Evolutionary conservation across 345 rosid genomes (phyloP).

Genomic region (Rhodomyrtus tomentosa): DNA sequence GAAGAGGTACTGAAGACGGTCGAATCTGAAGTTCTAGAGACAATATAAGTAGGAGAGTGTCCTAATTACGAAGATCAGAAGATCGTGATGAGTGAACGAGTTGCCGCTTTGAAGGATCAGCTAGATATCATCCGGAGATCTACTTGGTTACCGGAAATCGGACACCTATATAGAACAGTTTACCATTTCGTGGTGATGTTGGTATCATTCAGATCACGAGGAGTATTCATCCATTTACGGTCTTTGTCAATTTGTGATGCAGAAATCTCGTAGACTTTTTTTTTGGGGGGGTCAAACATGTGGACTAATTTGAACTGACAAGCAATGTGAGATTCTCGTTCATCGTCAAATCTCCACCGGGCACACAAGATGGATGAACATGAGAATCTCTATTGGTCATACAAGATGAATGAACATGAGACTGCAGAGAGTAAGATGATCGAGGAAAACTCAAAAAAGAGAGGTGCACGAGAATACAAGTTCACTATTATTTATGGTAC

Average conservation of each 20-base stretch:
- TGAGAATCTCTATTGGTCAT: no score
- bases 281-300: no score
- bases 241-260: not conserved
- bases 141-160: not conserved
- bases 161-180: not conserved
- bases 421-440: not conserved
- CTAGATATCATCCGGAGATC: not conserved
- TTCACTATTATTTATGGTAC: not conserved
- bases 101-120: not conserved
- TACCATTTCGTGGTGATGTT: not conserved
- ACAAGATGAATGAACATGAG: not conserved
- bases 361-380: no score
- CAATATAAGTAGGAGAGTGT: slow-evolving; percentile 9
- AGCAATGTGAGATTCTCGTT: not conserved
- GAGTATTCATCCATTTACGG: not conserved
- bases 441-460: not conserved
- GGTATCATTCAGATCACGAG: not conserved
- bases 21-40: slow-evolving; percentile 37
- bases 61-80: not conserved
- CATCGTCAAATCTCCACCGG: not conserved
- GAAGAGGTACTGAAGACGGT: slow-evolving; percentile 76
- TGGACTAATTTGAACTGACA: not conserved
- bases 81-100: not conserved
- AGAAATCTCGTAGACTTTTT: no score
- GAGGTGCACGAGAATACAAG: not conserved